Percentiles rank a stretch among this genome's conserved stretches.
These are phyloP conservation scores for Penstemon barbatus DNA, from an alignment of 257 asterid genomes.

Conservation along the genomic window DNA sequence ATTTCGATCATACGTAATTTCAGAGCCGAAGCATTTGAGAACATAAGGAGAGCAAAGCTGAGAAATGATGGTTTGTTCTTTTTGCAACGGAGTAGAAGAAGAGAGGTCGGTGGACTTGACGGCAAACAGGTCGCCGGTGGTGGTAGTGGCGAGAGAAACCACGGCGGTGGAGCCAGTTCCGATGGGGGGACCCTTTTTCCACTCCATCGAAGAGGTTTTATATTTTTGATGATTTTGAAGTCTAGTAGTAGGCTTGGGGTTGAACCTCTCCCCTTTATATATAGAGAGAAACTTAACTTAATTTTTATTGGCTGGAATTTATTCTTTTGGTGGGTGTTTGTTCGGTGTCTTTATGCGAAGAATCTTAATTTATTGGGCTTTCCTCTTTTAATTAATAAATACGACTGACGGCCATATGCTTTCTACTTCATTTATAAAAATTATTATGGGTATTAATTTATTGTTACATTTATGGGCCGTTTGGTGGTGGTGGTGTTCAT, in stretches of 20 bases:
- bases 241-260: too few relatives aligned
- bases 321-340: slow-evolving; percentile 24
- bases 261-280: too few relatives aligned
- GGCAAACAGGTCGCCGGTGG: slow-evolving; percentile 60
- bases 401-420: slow-evolving; percentile 37
- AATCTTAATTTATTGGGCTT: slow-evolving; percentile 31
- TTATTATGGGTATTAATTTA: not conserved
- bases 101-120: slow-evolving; percentile 61
- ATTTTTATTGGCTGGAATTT: too few relatives aligned
- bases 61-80: slow-evolving; percentile 53
- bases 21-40: slow-evolving; percentile 60
- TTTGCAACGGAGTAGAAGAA: slow-evolving; percentile 45
- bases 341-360: not conserved
- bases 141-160: slow-evolving; percentile 58
- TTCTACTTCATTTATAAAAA: not conserved
- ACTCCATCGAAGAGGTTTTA: slow-evolving; percentile 41
- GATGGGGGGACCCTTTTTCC: slow-evolving; percentile 75
- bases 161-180: slow-evolving; percentile 83
- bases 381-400: slow-evolving; percentile 1
- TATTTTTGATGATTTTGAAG: too few relatives aligned
- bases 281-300: too few relatives aligned
- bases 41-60: slow-evolving; percentile 61
- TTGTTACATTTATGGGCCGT: not conserved
- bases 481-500: too few relatives aligned
- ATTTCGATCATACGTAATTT: slow-evolving; percentile 31